These are phyloP conservation scores for Microsporum ferrugineum DNA, from an alignment of 2,329 filamentous ascomycete species.

Conservation along the genomic window DNA sequence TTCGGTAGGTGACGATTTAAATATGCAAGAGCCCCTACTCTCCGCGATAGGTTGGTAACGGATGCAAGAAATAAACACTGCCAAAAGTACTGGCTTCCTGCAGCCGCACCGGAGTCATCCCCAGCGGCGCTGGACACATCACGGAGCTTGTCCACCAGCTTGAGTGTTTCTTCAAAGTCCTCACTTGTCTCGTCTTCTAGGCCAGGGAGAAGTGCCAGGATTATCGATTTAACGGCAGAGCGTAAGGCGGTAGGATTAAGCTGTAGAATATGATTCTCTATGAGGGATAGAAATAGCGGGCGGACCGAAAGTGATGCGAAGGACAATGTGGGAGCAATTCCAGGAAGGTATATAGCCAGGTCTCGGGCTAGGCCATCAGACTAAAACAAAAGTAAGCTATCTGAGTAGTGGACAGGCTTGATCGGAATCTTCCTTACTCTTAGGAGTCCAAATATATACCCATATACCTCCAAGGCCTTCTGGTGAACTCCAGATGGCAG, in stretches of 20 bases:
- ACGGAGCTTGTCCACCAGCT: conserved; percentile 68
- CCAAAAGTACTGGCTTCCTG: conserved; percentile 85
- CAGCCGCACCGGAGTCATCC: conserved; percentile 29
- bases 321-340: conserved; percentile 75
- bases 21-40: conserved; percentile 80
- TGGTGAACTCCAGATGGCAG: conserved; percentile 95
- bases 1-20: conserved; percentile 67
- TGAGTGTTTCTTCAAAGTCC: conserved; percentile 82
- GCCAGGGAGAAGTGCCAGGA: conserved; percentile 79
- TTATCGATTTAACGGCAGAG: conserved; percentile 79
- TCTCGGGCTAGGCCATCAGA: conserved; percentile 67
- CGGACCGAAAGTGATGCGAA: conserved; percentile 91
- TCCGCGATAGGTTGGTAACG: conserved; percentile 75
- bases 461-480: conserved; percentile 90
- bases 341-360: conserved; percentile 77
- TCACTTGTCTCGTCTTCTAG: conserved; percentile 94
- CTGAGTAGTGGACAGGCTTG: conserved; percentile 16
- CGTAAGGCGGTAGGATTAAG: conserved; percentile 61
- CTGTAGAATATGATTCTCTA: conserved; percentile 68
- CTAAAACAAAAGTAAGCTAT: conserved; percentile 20
- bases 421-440: conserved; percentile 38
- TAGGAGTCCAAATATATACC: conserved; percentile 75
- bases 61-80: conserved; percentile 91
- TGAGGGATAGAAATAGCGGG: conserved; percentile 68
- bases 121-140: conserved; percentile 34